Percentiles rank a stretch among this genome's conserved stretches.
Conservation (phyloP, 73 alveolate genomes). For the Effrenium voratum region DNA sequence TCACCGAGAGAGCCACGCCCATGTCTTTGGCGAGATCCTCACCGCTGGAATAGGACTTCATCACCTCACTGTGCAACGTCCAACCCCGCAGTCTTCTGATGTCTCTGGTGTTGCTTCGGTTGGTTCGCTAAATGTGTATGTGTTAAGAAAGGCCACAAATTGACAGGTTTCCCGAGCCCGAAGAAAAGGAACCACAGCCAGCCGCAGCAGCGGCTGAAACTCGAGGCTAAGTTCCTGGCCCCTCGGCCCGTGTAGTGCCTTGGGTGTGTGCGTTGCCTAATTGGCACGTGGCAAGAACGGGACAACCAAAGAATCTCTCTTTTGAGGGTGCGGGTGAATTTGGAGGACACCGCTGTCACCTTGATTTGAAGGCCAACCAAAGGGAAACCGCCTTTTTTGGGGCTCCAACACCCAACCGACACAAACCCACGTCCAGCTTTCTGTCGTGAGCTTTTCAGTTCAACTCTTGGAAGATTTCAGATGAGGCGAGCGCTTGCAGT, state of each 20-base stretch:
- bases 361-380: too few relatives aligned
- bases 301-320: too few relatives aligned
- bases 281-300: neutral
- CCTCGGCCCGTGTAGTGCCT: conserved; percentile 94
- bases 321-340: too few relatives aligned
- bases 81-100: neutral
- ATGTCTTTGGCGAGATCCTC: conserved; percentile 33
- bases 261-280: too few relatives aligned
- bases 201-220: neutral
- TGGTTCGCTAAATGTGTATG: too few relatives aligned
- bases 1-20: conserved; percentile 60
- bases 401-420: neutral
- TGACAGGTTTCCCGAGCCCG: too few relatives aligned
- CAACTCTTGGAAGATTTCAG: neutral
- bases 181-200: too few relatives aligned
- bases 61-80: neutral
- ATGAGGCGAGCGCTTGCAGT: conserved; percentile 30
- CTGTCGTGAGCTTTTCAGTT: neutral
- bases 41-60: conserved; percentile 7
- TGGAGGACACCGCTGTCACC: too few relatives aligned
- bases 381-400: neutral
- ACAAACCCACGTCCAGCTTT: neutral
- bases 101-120: too few relatives aligned
- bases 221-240: neutral
- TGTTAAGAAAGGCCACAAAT: too few relatives aligned